These are phyloP conservation scores for Schizothecium vesticola DNA, from an alignment of 495 filamentous ascomycete genomes.

Conservation along the genomic window DNA sequence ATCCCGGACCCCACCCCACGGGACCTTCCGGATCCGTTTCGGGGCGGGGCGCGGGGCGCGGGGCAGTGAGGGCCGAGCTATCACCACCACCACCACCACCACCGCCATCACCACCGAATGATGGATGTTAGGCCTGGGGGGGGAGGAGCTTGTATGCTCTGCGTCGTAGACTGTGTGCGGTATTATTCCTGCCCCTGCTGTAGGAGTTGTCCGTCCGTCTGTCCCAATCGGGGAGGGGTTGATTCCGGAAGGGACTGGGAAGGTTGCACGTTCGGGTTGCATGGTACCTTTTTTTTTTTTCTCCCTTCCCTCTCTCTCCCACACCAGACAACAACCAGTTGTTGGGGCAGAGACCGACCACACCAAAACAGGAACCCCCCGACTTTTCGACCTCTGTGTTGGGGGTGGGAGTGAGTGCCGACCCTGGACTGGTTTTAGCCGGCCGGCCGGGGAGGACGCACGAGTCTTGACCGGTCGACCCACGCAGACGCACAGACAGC, in stretches of 20 bases:
- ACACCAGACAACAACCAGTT: too few relatives aligned
- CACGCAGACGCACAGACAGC: neutral
- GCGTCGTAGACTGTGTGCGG: too few relatives aligned
- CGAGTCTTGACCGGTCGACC: neutral
- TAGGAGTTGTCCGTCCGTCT: too few relatives aligned
- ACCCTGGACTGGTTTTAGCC: neutral
- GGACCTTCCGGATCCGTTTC: neutral
- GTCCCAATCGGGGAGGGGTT: neutral
- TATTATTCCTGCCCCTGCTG: too few relatives aligned
- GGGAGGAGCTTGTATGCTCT: too few relatives aligned
- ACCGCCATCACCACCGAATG: too few relatives aligned
- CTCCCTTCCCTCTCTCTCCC: too few relatives aligned
- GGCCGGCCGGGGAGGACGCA: neutral
- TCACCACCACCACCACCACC: too few relatives aligned
- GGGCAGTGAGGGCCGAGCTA: neutral
- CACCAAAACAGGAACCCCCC: neutral
- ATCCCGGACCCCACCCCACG: neutral
- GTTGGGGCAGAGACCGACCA: too few relatives aligned
- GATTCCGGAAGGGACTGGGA: neutral
- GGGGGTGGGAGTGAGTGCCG: neutral
- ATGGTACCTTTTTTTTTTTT: neutral
- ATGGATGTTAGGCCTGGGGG: too few relatives aligned
- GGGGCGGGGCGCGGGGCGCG: neutral
- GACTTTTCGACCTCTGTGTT: neutral
- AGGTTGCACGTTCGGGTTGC: neutral